Conservation (phyloP, 148 eudicot species). For the Arbutus unedo region DNA sequence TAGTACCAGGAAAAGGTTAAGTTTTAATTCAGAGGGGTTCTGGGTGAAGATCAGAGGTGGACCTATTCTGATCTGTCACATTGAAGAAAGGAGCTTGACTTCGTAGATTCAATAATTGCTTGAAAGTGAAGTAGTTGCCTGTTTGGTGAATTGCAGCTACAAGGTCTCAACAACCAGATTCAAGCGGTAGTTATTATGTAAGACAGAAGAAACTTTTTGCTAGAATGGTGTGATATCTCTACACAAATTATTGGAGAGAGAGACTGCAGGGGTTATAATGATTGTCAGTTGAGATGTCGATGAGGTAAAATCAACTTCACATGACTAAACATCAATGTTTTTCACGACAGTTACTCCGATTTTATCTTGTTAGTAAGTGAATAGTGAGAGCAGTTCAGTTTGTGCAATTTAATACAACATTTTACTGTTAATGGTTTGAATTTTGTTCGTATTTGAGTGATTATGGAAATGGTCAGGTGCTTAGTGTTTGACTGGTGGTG, state of each 20-base stretch:
- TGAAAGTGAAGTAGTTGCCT: constrained; percentile 9
- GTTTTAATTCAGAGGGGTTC: not conserved
- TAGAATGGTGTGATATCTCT: constrained; percentile 6
- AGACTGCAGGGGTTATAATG: not conserved
- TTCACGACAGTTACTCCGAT: not conserved
- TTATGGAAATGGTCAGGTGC: not conserved
- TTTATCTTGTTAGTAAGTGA: not conserved
- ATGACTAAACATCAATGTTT: not conserved
- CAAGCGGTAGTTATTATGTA: constrained; percentile 3
- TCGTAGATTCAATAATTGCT: constrained; percentile 8
- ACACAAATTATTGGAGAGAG: constrained; percentile 19
- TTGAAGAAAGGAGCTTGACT: not conserved
- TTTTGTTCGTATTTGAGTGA: not conserved
- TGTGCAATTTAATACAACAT: not conserved
- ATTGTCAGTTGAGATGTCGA: not conserved
- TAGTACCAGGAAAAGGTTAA: not conserved
- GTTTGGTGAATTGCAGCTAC: constrained; percentile 16
- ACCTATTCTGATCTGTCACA: not conserved
- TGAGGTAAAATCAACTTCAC: not conserved
- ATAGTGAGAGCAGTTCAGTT: not conserved
- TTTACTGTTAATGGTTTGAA: not conserved
- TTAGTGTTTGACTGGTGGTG: constrained; percentile 11
- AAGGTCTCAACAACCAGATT: constrained; percentile 14
- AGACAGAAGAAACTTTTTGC: constrained; percentile 1
- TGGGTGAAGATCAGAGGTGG: constrained; percentile 11